Evolutionary conservation across 768 basidiomycete genomes (phyloP).

Genomic region (Neoboletus subvelutipes): DNA sequence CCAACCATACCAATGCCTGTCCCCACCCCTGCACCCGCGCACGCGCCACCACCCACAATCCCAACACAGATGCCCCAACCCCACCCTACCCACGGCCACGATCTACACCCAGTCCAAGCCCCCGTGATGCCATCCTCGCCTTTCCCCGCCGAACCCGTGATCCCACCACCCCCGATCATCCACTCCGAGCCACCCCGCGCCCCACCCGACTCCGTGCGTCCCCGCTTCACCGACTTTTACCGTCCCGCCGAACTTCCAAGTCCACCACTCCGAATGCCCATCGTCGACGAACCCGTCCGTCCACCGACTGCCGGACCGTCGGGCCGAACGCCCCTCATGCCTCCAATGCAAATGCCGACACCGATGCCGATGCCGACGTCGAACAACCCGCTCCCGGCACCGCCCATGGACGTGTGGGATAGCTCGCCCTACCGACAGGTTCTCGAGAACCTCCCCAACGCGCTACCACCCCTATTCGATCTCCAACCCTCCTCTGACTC

Average conservation of each 20-base stretch:
- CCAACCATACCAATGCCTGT: conserved; percentile 4
- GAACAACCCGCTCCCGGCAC: conserved; percentile 61
- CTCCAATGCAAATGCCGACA: conserved; percentile 6
- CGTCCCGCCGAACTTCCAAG: conserved; percentile 12
- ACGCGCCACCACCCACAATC: background rate
- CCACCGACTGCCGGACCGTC: conserved; percentile 6
- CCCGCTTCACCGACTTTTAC: conserved; percentile 32
- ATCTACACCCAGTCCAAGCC: background rate
- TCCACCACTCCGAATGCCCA: background rate
- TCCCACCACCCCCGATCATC: conserved; percentile 22
- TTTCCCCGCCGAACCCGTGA: conserved; percentile 12
- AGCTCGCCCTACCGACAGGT: conserved; percentile 56
- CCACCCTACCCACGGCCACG: background rate
- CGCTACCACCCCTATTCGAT: conserved; percentile 28
- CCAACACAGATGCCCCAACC: conserved; percentile 23
- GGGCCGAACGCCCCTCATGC: conserved; percentile 11
- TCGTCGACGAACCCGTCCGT: conserved; percentile 2
- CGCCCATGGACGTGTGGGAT: conserved; percentile 60
- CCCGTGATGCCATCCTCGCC: conserved; percentile 22
- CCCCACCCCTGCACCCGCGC: background rate
- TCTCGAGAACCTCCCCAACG: conserved; percentile 48
- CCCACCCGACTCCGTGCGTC: conserved; percentile 15
- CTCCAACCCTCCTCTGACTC: conserved; percentile 1
- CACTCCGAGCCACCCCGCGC: conserved; percentile 7
- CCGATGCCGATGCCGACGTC: conserved; percentile 1